phyloP scores from a whole-genome alignment of 2,329 filamentous ascomycete species.

The Seiridium unicorne region DNA sequence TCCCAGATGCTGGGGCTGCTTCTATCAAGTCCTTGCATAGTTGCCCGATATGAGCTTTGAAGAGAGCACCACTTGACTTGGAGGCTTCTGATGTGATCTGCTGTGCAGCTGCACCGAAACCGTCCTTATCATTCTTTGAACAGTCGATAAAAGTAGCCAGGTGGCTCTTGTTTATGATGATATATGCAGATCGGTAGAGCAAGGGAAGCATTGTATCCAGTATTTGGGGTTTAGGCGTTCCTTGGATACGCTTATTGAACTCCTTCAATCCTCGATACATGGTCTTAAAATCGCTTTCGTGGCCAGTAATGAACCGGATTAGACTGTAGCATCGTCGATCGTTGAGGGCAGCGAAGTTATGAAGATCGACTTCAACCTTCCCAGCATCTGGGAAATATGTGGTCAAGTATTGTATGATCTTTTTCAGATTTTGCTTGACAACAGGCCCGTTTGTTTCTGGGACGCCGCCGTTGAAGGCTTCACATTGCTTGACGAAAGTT shows the following conservation, averaged over 20 bases:
- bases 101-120: conserved; percentile 76
- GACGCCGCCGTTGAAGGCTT: conserved; percentile 85
- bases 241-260: conserved; percentile 76
- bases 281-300: conserved; percentile 88
- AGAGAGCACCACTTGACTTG: conserved; percentile 80
- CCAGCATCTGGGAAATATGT: conserved; percentile 74
- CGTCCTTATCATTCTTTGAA: conserved; percentile 79
- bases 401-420: conserved; percentile 70
- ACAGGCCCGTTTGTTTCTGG: conserved; percentile 69
- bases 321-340: conserved; percentile 89
- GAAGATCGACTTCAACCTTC: conserved; percentile 72
- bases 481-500: conserved; percentile 79
- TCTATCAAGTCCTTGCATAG: conserved; percentile 84
- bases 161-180: conserved; percentile 94
- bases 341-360: conserved; percentile 88
- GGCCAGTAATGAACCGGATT: conserved; percentile 79
- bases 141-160: conserved; percentile 86
- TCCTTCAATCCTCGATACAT: conserved; percentile 90
- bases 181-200: conserved; percentile 76
- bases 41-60: conserved; percentile 89
- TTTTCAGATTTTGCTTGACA: conserved; percentile 68
- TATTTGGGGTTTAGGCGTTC: conserved; percentile 60
- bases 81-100: conserved; percentile 92
- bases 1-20: conserved; percentile 70
- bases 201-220: conserved; percentile 80